A percentile compares a stretch with the other conserved stretches of the same genome.
Conservation (phyloP, 2,329 filamentous ascomycete species). For the Aspergillus tamarii region DNA sequence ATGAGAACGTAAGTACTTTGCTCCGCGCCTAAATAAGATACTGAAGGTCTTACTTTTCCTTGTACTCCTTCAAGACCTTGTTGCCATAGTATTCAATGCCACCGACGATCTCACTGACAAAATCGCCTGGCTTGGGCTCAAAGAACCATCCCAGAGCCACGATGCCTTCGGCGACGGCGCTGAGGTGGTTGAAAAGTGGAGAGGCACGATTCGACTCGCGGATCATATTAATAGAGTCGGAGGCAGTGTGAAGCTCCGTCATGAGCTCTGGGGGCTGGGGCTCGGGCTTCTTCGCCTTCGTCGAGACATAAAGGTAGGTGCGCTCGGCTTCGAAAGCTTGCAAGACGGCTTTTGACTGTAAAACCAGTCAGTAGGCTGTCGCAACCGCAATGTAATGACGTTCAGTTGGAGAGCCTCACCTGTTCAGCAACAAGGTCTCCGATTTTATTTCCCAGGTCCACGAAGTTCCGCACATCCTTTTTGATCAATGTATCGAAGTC, state of each 20-base stretch:
- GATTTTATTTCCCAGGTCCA: conserved; percentile 74
- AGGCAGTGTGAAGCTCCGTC: conserved; percentile 82
- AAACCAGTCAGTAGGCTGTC: conserved; percentile 16
- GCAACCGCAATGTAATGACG: neutral
- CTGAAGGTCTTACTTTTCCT: conserved; percentile 65
- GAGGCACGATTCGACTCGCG: conserved; percentile 80
- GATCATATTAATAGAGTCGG: conserved; percentile 77
- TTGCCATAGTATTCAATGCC: conserved; percentile 95
- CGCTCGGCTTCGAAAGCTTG: conserved; percentile 81
- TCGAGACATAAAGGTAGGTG: conserved; percentile 83
- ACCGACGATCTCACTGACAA: conserved; percentile 79
- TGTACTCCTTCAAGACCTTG: conserved; percentile 86
- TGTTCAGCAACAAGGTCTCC: conserved; percentile 80
- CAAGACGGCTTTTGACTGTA: conserved; percentile 58
- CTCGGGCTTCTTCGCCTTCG: conserved; percentile 90
- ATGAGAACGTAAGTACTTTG: conserved; percentile 20
- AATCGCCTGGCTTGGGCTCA: conserved; percentile 79
- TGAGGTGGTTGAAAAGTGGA: conserved; percentile 77
- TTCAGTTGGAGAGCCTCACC: conserved; percentile 50
- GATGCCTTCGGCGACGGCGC: conserved; percentile 86
- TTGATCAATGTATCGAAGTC: conserved; percentile 83
- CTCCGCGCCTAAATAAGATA: neutral
- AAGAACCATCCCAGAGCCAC: conserved; percentile 90
- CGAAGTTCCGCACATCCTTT: conserved; percentile 74
- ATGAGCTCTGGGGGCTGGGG: conserved; percentile 73